Conservation (phyloP, 352 stramenopile species). For the Pythium sp. region DNA sequence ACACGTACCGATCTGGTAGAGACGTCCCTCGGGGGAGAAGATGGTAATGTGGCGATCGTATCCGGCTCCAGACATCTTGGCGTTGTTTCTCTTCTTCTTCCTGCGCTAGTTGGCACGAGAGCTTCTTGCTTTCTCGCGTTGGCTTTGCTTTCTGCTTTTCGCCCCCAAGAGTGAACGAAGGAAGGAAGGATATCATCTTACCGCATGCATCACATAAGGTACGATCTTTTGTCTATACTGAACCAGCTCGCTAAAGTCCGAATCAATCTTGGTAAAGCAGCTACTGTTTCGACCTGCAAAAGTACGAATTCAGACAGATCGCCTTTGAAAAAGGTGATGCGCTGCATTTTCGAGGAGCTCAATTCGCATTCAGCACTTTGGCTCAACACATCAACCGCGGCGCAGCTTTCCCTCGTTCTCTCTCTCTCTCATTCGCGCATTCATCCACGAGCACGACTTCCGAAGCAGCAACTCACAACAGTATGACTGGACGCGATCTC, state of each 20-base stretch:
- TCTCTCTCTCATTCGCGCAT: background rate
- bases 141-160: slow-evolving; percentile 21
- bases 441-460: background rate
- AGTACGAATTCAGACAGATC: slow-evolving; percentile 17
- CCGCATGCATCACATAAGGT: slow-evolving; percentile 10
- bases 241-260: slow-evolving; percentile 17
- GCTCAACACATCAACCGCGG: background rate
- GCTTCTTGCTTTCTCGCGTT: slow-evolving; percentile 5
- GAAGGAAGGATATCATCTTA: slow-evolving; percentile 9
- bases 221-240: slow-evolving; percentile 4
- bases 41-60: slow-evolving; percentile 97
- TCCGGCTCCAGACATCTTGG: slow-evolving; percentile 80
- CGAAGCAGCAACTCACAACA: background rate
- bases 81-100: background rate
- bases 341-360: slow-evolving; percentile 3
- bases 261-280: background rate
- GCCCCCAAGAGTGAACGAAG: background rate
- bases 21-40: slow-evolving; percentile 97
- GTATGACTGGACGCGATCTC: slow-evolving; percentile 57
- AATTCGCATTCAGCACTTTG: slow-evolving; percentile 28
- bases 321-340: background rate
- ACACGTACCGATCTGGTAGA: slow-evolving; percentile 96
- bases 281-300: background rate
- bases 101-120: background rate
- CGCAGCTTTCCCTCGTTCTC: slow-evolving; percentile 1